Evolutionary conservation across 495 filamentous ascomycete species (phyloP), one percentile per base, ranked within the genome.

Genomic region (Bryoglossum gracile): DNA sequence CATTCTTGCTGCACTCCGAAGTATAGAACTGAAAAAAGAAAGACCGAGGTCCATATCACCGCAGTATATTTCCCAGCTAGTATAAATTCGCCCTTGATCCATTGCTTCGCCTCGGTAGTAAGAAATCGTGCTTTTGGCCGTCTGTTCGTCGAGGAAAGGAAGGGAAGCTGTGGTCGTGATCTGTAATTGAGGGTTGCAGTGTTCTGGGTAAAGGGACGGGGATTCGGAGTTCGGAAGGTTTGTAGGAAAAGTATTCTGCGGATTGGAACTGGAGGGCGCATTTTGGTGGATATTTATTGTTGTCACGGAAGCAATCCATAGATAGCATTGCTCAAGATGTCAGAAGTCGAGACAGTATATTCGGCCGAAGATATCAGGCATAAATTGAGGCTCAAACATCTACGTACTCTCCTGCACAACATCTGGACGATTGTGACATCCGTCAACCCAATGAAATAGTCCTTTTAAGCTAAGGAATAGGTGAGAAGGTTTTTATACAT

Each of bases 161-260:
- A 95, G 17, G 86, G 84, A 22, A 92, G 68, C 59, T 90, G 84
- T 21, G 89, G 88, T n/a, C 89, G 80, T 18, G 51, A 22, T 22
- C 41, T 43, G 3, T 45, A 32, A 3, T 25, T 5, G 26, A 52
- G 42, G 19, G 48, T 53, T n/a, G n/a, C n/a, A n/a, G n/a, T n/a
- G 24, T 59, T 59, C 17, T 51, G 51, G 30, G 56, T 54, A 38
- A 54, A 58, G 4, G 17, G 46, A 1, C 51, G 48, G 9, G 33
- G 17, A 51, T 54, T 60, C 1, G 57, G 56, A n/a, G 56, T 52
- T 28, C 56, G 16, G 33, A 56, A 51, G 5, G 53, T 53, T 35
- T 50, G 53, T 3, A 56, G 45, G 21, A 46, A 39, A 2, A 46
- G 45, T 52, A 59, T 52, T 16, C 56, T 51, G n/a, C 56, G 47